phyloP scores from a whole-genome alignment of 148 eudicot species.

The Salicornia ramosissima region DNA sequence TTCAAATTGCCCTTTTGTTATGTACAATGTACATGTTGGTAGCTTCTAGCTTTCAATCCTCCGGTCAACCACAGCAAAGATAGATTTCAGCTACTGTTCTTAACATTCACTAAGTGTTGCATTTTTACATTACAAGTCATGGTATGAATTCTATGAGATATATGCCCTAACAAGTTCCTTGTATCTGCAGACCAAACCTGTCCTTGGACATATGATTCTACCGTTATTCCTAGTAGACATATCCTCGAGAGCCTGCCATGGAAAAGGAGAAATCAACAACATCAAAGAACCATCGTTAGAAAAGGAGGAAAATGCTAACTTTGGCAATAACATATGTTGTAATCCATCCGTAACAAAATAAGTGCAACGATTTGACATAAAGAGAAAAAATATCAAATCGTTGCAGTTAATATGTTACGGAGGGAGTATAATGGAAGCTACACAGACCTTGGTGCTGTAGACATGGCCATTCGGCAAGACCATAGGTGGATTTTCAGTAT shows the following conservation, averaged over 20 bases:
- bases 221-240: slow-evolving; percentile 84
- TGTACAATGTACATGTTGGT: slow-evolving; percentile 35
- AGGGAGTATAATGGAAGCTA: background rate
- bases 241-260: slow-evolving; percentile 83
- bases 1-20: slow-evolving; percentile 21
- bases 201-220: slow-evolving; percentile 83
- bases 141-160: slow-evolving; percentile 47
- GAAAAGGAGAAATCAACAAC: slow-evolving; percentile 8
- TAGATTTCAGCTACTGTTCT: slow-evolving; percentile 1
- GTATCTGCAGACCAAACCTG: slow-evolving; percentile 61
- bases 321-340: background rate
- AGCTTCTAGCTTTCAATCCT: slow-evolving; percentile 11
- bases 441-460: slow-evolving; percentile 85
- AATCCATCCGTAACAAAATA: too few relatives aligned
- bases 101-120: slow-evolving; percentile 1
- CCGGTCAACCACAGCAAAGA: slow-evolving; percentile 14
- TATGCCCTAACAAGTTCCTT: slow-evolving; percentile 66
- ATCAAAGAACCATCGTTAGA: background rate
- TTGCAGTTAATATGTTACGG: too few relatives aligned
- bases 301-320: background rate
- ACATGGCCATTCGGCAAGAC: slow-evolving; percentile 95
- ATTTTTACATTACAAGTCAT: slow-evolving; percentile 17
- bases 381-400: too few relatives aligned
- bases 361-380: too few relatives aligned
- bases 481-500: slow-evolving; percentile 97